Base-by-base conservation (phyloP, 257 asterid species). In the Fraxinus pennsylvanica region DNA sequence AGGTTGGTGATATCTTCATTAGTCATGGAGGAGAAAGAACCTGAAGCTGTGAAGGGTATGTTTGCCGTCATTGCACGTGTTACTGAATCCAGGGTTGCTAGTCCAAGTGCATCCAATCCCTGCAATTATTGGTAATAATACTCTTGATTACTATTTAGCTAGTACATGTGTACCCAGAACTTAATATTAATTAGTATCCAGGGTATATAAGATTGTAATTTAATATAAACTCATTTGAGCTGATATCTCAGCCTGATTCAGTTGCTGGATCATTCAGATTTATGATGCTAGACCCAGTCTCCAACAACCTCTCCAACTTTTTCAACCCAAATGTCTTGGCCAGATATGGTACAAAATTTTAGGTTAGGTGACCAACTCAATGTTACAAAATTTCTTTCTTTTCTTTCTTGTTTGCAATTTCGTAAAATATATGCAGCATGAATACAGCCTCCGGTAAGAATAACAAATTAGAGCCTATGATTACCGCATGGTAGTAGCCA, bases 41-140 rank as follows among this genome's bases (percentile, higher is more conserved):
- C 78, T 19, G 85, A 83, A 75, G 91, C 85, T 68, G 84, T 76
- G 83, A 94, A 92, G 29, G 96, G 96, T 67, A 94, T 79, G 80
- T 38, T 86, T 80, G 88, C 79, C 22, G 80, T 82, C 81, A 85
- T 41, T 65, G 94, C 81, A 73, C 85, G 85, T 65, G 91, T 80
- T 69, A 88, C 77, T 68, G 96, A 90, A 81, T 92, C 90, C 80
- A 91, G 61, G 77, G 96, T 85, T 27, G 94, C 96, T 71, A 89
- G 71, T 81, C 98, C 97, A 83, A 95, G 92, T 68, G 99, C 99
- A 85, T 91, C 96, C 94, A 95, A 87, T 30, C 99, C 99, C 99
- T 95, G 79, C 50, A 50, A 84, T 84, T 72, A 76, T 32, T 72
- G 47, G 54, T 6, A 74, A 43, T 10, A 12, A 10, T 13, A 17